Conservation (phyloP, 805 yeast genomes). For the Metschnikowia santaceciliae region DNA sequence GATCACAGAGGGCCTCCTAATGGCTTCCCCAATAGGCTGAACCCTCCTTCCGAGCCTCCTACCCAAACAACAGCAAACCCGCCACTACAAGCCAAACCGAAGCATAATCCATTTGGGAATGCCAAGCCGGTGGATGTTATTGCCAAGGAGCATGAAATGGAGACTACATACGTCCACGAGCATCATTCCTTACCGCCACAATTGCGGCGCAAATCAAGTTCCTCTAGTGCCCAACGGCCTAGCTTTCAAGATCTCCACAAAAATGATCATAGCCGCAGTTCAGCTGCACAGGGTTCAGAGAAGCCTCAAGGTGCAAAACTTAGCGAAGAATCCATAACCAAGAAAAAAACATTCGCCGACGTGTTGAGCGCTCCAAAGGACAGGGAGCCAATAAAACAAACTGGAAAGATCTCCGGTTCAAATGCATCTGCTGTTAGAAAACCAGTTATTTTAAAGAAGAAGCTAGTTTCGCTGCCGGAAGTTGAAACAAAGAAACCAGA, state of each 20-base stretch:
- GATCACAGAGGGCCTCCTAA: not conserved
- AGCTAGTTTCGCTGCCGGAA: slow-evolving; percentile 7
- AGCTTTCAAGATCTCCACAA: not conserved
- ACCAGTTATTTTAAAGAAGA: slow-evolving; percentile 40
- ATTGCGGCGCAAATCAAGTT: slow-evolving; percentile 3
- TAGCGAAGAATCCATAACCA: not conserved
- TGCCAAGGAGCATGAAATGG: slow-evolving; percentile 60
- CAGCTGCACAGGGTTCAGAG: not conserved
- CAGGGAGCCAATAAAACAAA: slow-evolving; percentile 15
- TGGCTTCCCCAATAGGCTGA: not conserved
- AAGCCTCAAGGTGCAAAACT: not conserved
- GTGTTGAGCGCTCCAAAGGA: slow-evolving; percentile 28
- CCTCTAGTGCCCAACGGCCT: not conserved
- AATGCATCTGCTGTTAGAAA: slow-evolving; percentile 27
- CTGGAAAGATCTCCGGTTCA: slow-evolving; percentile 17
- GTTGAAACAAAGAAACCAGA: not conserved
- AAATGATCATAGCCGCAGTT: not conserved
- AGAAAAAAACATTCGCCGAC: slow-evolving; percentile 38
- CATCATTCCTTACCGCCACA: not conserved
- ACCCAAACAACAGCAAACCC: not conserved
- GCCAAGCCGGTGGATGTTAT: slow-evolving; percentile 84
- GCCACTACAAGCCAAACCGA: slow-evolving; percentile 21
- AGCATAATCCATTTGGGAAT: slow-evolving; percentile 71
- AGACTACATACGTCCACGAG: slow-evolving; percentile 17
- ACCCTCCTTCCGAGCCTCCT: not conserved